Conservation (phyloP, 164 flowering plant species). For the Saururus chinensis region DNA sequence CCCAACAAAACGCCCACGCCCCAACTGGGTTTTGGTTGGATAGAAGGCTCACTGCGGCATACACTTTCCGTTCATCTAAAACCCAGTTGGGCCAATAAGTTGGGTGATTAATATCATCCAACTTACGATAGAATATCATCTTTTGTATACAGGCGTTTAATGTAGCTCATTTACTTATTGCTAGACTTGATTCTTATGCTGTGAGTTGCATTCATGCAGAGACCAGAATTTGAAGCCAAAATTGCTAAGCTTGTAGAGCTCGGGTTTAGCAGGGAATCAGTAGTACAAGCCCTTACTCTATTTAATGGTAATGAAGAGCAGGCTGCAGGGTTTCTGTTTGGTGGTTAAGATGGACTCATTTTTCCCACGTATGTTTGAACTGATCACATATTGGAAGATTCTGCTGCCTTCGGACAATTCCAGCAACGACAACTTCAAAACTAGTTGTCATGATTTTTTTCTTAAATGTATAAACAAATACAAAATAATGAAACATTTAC, state of each 20-base stretch:
- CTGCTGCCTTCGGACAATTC: no score
- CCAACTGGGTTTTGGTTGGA: no score
- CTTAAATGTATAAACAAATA: neutral
- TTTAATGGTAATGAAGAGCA: slow-evolving; percentile 88
- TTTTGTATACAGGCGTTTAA: neutral
- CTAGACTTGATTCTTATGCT: neutral
- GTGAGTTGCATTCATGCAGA: slow-evolving; percentile 25
- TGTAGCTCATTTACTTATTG: neutral
- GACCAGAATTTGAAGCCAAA: slow-evolving; percentile 69
- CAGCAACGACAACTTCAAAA: no score
- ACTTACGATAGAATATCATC: no score
- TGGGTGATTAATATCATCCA: no score
- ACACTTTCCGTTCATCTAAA: no score
- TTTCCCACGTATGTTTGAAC: neutral
- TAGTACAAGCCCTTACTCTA: slow-evolving; percentile 63
- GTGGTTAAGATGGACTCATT: slow-evolving; percentile 34
- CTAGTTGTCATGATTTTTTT: neutral
- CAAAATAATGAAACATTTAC: no score
- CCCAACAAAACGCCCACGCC: no score
- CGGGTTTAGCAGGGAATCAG: slow-evolving; percentile 77
- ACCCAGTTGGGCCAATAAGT: no score
- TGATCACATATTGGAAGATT: no score
- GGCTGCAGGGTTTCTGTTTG: slow-evolving; percentile 91
- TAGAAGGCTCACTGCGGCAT: no score
- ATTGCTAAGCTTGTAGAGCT: slow-evolving; percentile 81